Base-by-base conservation (phyloP, 495 filamentous ascomycete genomes). In the Terfezia boudieri region DNA sequence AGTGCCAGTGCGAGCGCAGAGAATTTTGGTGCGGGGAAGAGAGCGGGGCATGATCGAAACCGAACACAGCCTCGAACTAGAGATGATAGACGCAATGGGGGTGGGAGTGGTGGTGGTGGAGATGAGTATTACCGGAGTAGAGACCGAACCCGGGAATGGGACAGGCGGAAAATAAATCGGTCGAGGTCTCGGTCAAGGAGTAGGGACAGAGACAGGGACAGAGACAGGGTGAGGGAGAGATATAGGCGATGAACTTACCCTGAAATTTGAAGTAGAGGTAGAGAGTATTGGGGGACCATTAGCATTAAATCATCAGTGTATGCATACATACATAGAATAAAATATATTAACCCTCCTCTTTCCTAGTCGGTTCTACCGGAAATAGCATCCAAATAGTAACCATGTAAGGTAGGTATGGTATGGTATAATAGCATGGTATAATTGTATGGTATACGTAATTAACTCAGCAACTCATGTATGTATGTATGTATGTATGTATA, bases 111-210 rank as follows among this genome's bases (percentile, higher is more conserved):
- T 46, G 41, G 41, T 1, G 41, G 14, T 4, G 12, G 14, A 55
- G 59, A 65, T 3, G 62, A 61, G 41, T 57, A 61, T 11, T 55
- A 56, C 16, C 36, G 54, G 37, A 43, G 41, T 16, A 12, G 55
- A 17, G n/a, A 49, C 9, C 23, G 55, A 50, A 20, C 48, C 26
- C 36, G 43, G 6, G 50, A 58, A 20, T 46, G 56, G 51, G 58
- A 57, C 32, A 51, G 57, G 53, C 61, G 61, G 38, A 53, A 54
- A 49, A 56, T 51, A 51, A 64, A 56, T 37, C 61, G 58, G 23
- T 58, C 61, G 22, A 52, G 62, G 52, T 61, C 56, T 22, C 59
- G 53, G 14, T 61, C 57, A 35, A 58, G 52, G 16, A 52, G 59
- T 32, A 51, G 49, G 49, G 48, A 58, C 36, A 52, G 52, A 49